Percentiles rank a stretch among this genome's conserved stretches.
phyloP scores from a whole-genome alignment of 176 grass and related monocot species.

The Triticum dicoccoides region DNA sequence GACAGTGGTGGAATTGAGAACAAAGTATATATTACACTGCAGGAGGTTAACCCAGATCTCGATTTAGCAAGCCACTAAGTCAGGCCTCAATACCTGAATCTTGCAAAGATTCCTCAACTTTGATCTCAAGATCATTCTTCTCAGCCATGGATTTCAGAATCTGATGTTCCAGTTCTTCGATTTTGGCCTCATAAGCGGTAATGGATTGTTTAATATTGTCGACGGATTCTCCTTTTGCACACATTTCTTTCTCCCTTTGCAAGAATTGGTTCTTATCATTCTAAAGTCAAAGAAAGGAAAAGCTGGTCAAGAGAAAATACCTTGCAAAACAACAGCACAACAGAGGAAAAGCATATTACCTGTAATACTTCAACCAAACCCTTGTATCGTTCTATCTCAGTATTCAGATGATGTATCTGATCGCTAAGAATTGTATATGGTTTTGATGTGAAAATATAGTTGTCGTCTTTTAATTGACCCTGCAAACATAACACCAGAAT shows the following conservation, averaged over 20 bases:
- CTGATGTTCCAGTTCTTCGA: slow-evolving; percentile 70
- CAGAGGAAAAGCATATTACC: slow-evolving; percentile 49
- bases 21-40: slow-evolving; percentile 11
- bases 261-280: slow-evolving; percentile 65
- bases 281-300: slow-evolving; percentile 43
- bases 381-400: slow-evolving; percentile 68
- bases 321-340: slow-evolving; percentile 1
- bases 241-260: slow-evolving; percentile 81
- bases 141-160: slow-evolving; percentile 61
- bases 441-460: slow-evolving; percentile 75
- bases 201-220: slow-evolving; percentile 62
- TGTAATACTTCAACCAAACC: slow-evolving; percentile 70
- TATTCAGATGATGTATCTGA: slow-evolving; percentile 73
- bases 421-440: slow-evolving; percentile 64
- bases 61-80: background rate
- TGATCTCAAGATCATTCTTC: slow-evolving; percentile 87
- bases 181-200: slow-evolving; percentile 64
- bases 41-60: slow-evolving; percentile 3
- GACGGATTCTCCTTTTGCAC: slow-evolving; percentile 55
- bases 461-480: slow-evolving; percentile 83
- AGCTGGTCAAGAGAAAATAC: background rate
- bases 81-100: slow-evolving; percentile 69
- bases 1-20: slow-evolving; percentile 18
- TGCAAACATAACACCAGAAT: slow-evolving; percentile 23
- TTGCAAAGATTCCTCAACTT: slow-evolving; percentile 82